These are phyloP conservation scores for Phialocephala subalpina DNA, from an alignment of 2,329 filamentous ascomycete genomes.

Conservation along the genomic window DNA sequence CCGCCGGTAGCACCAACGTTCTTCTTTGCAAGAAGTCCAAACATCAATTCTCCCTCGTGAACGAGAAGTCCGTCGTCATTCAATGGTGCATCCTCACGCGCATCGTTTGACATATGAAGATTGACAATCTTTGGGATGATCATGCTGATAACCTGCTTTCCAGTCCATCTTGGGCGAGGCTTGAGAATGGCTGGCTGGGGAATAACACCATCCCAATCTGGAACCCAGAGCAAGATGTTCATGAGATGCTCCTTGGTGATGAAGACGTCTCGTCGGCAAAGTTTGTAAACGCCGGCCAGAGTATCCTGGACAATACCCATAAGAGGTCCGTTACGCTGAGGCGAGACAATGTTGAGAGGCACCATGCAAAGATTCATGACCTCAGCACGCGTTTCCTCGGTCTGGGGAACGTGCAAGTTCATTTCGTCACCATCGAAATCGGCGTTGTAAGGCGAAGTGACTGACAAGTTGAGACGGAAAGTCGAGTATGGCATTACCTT, in stretches of 20 bases:
- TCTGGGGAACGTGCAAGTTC: constrained; percentile 99
- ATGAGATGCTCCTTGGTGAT: constrained; percentile 90
- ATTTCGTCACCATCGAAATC: constrained; percentile 99
- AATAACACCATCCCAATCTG: constrained; percentile 95
- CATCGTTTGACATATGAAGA: constrained; percentile 71
- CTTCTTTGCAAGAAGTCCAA: constrained; percentile 92
- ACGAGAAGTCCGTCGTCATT: constrained; percentile 84
- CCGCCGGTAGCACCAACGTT: constrained; percentile 88
- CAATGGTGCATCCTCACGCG: constrained; percentile 64
- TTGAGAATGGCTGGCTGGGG: constrained; percentile 94
- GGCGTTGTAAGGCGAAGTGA: constrained; percentile 98
- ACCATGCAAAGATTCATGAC: constrained; percentile 95
- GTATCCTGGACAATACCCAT: constrained; percentile 99
- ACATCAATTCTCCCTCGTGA: constrained; percentile 87
- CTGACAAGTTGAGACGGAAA: constrained; percentile 95
- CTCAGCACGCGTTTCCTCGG: constrained; percentile 95
- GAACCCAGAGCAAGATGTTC: constrained; percentile 97
- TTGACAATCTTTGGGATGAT: constrained; percentile 89
- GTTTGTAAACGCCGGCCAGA: constrained; percentile 94
- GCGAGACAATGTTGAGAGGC: constrained; percentile 97
- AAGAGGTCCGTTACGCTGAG: constrained; percentile 92
- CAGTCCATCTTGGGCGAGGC: constrained; percentile 92
- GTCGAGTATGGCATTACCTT: constrained; percentile 99
- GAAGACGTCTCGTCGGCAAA: constrained; percentile 92
- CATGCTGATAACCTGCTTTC: constrained; percentile 97